Evolutionary conservation across 2,329 filamentous ascomycete genomes (phyloP).

Genomic region (Fusarium domesticum): DNA sequence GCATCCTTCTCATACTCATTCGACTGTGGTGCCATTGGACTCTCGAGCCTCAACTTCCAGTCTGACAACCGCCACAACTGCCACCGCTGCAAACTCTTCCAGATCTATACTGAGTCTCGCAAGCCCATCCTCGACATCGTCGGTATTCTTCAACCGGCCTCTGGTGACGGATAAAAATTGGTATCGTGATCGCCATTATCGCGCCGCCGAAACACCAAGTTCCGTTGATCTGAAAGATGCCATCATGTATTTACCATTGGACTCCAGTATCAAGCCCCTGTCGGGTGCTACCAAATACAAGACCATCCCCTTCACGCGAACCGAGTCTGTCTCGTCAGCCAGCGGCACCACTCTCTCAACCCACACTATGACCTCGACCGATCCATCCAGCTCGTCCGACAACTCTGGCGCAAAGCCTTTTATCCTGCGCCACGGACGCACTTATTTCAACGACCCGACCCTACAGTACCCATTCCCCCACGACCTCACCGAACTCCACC

Average conservation of each 20-base stretch:
- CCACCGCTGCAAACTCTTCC: conserved; percentile 16
- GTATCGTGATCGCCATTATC: conserved; percentile 22
- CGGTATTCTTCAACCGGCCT: conserved; percentile 23
- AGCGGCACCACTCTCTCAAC: conserved; percentile 43
- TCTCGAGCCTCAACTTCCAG: conserved; percentile 16
- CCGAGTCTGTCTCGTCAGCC: conserved; percentile 47
- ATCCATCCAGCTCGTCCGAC: conserved; percentile 44
- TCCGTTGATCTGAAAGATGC: conserved; percentile 36
- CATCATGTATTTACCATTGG: conserved; percentile 34
- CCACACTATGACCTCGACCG: conserved; percentile 49
- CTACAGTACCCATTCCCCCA: conserved; percentile 81
- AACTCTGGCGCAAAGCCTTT: conserved; percentile 53
- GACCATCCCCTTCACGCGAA: conserved; percentile 37
- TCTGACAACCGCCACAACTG: conserved; percentile 10
- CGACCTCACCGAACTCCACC: conserved; percentile 82
- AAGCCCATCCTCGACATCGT: conserved; percentile 12
- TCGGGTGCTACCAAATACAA: conserved; percentile 33
- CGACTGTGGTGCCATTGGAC: conserved; percentile 23
- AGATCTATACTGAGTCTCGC: conserved; percentile 16
- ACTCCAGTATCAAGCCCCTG: conserved; percentile 31
- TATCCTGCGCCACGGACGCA: conserved; percentile 71
- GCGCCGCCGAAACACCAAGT: conserved; percentile 19
- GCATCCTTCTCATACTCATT: conserved; percentile 4
- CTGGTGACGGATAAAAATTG: conserved; percentile 16
- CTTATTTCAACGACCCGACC: conserved; percentile 72